phyloP scores from a whole-genome alignment of 139 green algal genomes.

The Micractinium conductrix region DNA sequence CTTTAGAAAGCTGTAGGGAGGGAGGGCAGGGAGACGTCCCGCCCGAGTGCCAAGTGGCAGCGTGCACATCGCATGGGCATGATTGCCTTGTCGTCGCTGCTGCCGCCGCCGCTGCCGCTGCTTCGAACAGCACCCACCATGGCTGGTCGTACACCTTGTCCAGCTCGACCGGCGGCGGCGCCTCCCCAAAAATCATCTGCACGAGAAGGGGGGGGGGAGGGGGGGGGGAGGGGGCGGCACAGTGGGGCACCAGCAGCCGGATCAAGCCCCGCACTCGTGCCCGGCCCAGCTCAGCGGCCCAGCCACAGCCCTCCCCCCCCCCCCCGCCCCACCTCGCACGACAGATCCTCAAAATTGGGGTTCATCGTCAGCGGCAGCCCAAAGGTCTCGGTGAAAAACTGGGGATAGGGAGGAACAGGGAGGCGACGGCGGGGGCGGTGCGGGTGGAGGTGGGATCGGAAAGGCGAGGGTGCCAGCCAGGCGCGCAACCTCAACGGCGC shows the following conservation, averaged over 20 bases:
- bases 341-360: conserved; percentile 69
- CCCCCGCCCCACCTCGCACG: no score
- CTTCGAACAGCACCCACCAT: no score
- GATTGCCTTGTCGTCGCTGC: no score
- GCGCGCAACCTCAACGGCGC: not conserved
- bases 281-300: no score
- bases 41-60: no score
- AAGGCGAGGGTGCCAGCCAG: not conserved
- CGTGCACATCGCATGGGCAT: no score
- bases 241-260: not conserved
- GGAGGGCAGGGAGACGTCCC: no score
- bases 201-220: not conserved
- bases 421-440: not conserved
- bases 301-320: no score
- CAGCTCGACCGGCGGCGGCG: conserved; percentile 55
- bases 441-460: not conserved
- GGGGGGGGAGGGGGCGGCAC: not conserved
- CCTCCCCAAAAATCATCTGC: conserved; percentile 64
- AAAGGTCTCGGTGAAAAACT: conserved; percentile 68
- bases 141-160: conserved; percentile 62
- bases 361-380: conserved; percentile 71
- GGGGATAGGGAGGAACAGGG: not conserved
- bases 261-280: no score
- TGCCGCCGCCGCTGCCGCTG: no score
- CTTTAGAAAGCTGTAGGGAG: no score